Evolutionary conservation across 2,329 filamentous ascomycete species (phyloP), one percentile per base, ranked within the genome.

Genomic region (Biscogniauxia marginata): DNA sequence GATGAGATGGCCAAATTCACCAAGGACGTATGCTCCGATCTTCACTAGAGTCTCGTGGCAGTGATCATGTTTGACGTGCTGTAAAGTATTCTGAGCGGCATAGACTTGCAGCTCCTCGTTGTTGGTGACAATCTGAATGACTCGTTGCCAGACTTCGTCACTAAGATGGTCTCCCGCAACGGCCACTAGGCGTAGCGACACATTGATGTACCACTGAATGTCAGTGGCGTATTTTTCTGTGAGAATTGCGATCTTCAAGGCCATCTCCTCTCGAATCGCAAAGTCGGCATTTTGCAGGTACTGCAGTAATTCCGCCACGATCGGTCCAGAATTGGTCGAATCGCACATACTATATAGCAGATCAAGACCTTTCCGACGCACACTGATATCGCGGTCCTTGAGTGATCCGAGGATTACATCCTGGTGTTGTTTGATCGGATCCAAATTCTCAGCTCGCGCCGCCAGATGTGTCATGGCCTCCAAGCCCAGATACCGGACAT

Each of bases 331-430:
- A 73, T 99, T 99, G n/a, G 88, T 88, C 30, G 90, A 85, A 74
- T 99, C 95, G 73, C 96, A 99, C 95, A 99, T 99, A 84, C 95
- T 99, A 83, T 99, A 99, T 30, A 99, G 83, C 54, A 99, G 78
- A 75, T 99, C 96, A 49, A 99, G 82, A 57, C 93, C 95, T 75
- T 99, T 98, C 65, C 95, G 86, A 58, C 96, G 87, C 47, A 99
- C 95, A 70, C 93, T 98, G 67, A 99, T 99, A 73, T 99, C 95
- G 57, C 95, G 84, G 71, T 99, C 95, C 70, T 95, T 91, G 46
- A 99, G 79, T 0, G 95, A 97, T 25, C 92, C 91, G 46, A 99
- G 85, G 65, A 99, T 99, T 58, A 98, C 93, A 60, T 90, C 90
- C 70, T 99, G 95, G 71, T 99, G 95, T 72, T 96, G 93, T 76